A percentile compares a stretch with the other conserved stretches of the same genome.
Evolutionary conservation across 495 filamentous ascomycete genomes (phyloP).

Genomic region (Viridothelium virens): DNA sequence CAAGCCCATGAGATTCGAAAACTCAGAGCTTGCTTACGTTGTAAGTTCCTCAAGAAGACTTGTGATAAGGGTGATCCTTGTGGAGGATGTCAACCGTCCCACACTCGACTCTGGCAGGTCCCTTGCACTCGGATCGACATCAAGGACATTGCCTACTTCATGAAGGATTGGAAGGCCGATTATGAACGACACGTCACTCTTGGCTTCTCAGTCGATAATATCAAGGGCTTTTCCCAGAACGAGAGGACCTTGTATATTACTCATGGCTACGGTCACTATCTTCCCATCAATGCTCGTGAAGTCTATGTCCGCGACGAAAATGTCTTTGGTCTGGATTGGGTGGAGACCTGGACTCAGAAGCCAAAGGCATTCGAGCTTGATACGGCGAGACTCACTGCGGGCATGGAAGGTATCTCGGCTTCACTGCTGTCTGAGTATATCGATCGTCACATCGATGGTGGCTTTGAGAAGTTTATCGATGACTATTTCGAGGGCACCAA

Average conservation of each 20-base stretch:
- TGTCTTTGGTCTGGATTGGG: constrained; percentile 87
- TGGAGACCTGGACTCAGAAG: constrained; percentile 63
- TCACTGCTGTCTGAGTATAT: constrained; percentile 76
- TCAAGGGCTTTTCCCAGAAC: constrained; percentile 79
- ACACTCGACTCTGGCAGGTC: constrained; percentile 89
- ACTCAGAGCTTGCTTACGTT: constrained; percentile 82
- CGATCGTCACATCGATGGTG: constrained; percentile 80
- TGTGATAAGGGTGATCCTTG: constrained; percentile 94
- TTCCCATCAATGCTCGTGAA: constrained; percentile 83
- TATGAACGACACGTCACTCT: constrained; percentile 81
- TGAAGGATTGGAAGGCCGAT: constrained; percentile 96
- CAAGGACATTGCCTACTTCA: constrained; percentile 93
- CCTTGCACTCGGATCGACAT: constrained; percentile 94
- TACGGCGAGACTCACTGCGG: constrained; percentile 77
- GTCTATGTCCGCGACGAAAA: constrained; percentile 85
- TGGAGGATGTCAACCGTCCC: constrained; percentile 83
- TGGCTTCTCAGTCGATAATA: constrained; percentile 82
- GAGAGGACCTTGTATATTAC: constrained; percentile 51
- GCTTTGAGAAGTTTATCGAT: constrained; percentile 85
- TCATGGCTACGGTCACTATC: constrained; percentile 80
- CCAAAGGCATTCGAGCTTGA: constrained; percentile 72
- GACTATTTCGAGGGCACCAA: constrained; percentile 89
- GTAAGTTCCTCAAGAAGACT: constrained; percentile 97
- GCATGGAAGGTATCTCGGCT: constrained; percentile 71
- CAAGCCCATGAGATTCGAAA: constrained; percentile 92